Conservation (phyloP, 2,329 filamentous ascomycete species). For the Fusarium multiceps region DNA sequence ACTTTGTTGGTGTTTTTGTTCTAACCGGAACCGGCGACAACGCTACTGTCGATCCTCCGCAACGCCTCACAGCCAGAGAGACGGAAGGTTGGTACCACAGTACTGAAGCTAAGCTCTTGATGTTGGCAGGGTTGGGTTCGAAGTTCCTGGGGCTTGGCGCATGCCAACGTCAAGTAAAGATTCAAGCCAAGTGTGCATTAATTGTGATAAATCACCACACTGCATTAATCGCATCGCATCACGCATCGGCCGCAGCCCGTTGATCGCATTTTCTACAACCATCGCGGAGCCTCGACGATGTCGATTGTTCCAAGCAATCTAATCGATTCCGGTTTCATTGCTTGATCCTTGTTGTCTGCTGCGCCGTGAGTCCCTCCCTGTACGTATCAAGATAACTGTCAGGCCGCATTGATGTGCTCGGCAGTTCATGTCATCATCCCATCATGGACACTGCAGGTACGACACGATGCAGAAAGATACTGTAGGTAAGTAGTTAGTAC, state of each 20-base stretch:
- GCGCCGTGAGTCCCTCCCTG: slow-evolving; percentile 12
- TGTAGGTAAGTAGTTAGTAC: neutral
- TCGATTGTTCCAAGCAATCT: neutral
- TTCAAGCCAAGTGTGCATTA: neutral
- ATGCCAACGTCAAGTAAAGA: slow-evolving; percentile 26
- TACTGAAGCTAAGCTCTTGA: neutral
- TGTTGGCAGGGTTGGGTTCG: neutral
- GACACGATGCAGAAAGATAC: neutral
- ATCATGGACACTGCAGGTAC: neutral
- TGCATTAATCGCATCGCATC: neutral
- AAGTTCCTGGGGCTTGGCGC: slow-evolving; percentile 19
- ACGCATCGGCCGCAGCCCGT: neutral
- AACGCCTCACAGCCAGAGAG: slow-evolving; percentile 30
- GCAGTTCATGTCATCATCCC: slow-evolving; percentile 19
- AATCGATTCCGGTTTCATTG: neutral
- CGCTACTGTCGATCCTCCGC: slow-evolving; percentile 48
- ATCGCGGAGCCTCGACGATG: slow-evolving; percentile 3
- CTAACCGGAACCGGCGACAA: slow-evolving; percentile 36
- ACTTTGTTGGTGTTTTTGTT: slow-evolving; percentile 5
- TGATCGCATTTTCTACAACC: neutral
- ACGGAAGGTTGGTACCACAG: slow-evolving; percentile 9
- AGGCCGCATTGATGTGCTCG: slow-evolving; percentile 33
- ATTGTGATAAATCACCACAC: neutral
- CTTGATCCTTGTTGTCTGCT: slow-evolving; percentile 16
- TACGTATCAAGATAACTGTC: slow-evolving; percentile 4